Base-by-base conservation (phyloP, 306 rosid genomes). In the Cucurbita pepo region DNA sequence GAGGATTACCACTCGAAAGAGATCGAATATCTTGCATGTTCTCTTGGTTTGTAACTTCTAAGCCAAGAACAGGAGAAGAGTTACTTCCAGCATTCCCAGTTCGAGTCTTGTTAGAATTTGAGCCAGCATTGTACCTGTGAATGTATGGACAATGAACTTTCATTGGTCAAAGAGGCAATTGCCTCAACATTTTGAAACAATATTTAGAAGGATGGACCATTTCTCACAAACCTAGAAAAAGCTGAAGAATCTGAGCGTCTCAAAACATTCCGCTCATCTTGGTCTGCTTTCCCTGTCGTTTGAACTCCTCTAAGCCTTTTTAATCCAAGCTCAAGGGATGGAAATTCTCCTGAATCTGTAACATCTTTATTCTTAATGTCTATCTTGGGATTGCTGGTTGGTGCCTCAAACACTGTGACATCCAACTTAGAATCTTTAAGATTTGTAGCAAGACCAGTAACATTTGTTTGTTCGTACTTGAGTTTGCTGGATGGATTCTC, bases 201-300 rank as follows among this genome's bases (percentile, higher is more conserved):
- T 15, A 8, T 69, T 7, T 47, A 48, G 19, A 44, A 69, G 47
- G 59, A 69, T 18, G 41, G 21, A 30, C 74, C 74, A 69, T 69
- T 69, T 38, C 54, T 47, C 47, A 71, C 67, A 73, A 82, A 92
- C 97, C 92, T 89, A 72, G 96, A 85, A 86, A 92, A 89, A 67
- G 97, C 94, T 59, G 96, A 85, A 77, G 82, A 88, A 54, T 88
- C 92, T 7, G 90, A 88, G 45, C 86, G 92, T 79, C 96, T 89
- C 69, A 88, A 82, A 76, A 85, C 89, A 84, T 85, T 86, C 52
- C 88, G 84, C 25, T 81, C 91, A 82, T 89, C 90, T 69, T 85
- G 87, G 79, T 74, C 70, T 21, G 79, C 57, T 82, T 74, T 82
- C 52, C 84, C 90, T 18, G 84, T 76, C 52, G 72, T 84, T 79